Conservation (phyloP, 2,329 filamentous ascomycete genomes). For the Chaetomiaceae sp. region DNA sequence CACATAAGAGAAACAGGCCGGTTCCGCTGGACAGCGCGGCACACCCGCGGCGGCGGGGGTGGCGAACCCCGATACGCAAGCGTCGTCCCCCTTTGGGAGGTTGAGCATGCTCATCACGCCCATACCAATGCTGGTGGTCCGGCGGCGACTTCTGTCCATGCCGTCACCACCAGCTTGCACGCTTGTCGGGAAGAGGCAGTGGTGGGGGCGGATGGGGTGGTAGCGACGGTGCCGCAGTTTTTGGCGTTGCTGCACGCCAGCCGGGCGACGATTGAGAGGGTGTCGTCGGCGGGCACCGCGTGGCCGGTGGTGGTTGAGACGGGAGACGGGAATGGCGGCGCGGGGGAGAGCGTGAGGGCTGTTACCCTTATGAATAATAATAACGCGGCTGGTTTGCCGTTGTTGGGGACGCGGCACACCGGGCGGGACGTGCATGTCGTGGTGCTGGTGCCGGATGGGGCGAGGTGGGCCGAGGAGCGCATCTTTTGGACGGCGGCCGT, state of each 20-base stretch:
- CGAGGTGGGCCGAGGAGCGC: constrained; percentile 12
- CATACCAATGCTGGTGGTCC: too few species aligned
- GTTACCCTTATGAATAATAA: constrained; percentile 7
- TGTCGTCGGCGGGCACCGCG: background rate
- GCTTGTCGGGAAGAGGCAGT: too few species aligned
- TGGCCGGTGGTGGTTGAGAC: constrained; percentile 7
- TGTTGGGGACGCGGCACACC: constrained; percentile 12
- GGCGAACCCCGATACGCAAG: background rate
- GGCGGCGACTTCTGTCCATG: too few species aligned
- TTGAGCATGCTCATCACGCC: too few species aligned
- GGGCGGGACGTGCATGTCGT: constrained; percentile 16
- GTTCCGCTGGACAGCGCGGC: constrained; percentile 11
- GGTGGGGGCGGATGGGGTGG: constrained; percentile 8
- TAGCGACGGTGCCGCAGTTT: constrained; percentile 18
- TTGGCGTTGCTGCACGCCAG: constrained; percentile 12
- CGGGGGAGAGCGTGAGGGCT: constrained; percentile 2
- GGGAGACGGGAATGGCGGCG: too few species aligned
- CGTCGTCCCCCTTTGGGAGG: too few species aligned
- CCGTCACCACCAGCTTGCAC: too few species aligned
- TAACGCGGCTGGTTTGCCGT: too few species aligned
- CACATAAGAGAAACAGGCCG: background rate
- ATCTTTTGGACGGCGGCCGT: constrained; percentile 16
- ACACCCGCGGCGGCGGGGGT: background rate
- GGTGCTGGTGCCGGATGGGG: constrained; percentile 13
- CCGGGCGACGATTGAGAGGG: constrained; percentile 10